phyloP scores from a whole-genome alignment of 805 yeast genomes.

The Saccharomycopsis olivae region DNA sequence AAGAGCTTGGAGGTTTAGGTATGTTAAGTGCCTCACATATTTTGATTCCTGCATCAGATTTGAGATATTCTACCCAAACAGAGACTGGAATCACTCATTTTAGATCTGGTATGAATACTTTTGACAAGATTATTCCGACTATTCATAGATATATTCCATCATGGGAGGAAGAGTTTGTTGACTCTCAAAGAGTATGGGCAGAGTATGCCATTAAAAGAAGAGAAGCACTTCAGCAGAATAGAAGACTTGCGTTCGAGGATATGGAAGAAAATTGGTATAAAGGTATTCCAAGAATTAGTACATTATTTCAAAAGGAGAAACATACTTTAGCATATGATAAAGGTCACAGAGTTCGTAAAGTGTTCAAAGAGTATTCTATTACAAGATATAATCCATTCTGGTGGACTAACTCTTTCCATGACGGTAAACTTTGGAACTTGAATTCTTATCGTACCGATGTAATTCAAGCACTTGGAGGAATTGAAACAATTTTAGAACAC shows the following conservation, averaged over 20 bases:
- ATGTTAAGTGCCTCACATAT: slow-evolving; percentile 97
- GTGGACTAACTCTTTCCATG: slow-evolving; percentile 94
- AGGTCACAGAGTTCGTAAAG: slow-evolving; percentile 79
- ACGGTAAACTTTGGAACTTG: slow-evolving; percentile 91
- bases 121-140: slow-evolving; percentile 79
- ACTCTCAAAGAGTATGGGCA: slow-evolving; percentile 95
- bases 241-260: slow-evolving; percentile 85
- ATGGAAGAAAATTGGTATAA: slow-evolving; percentile 93
- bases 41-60: slow-evolving; percentile 85
- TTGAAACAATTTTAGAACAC: slow-evolving; percentile 91
- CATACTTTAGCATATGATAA: slow-evolving; percentile 91
- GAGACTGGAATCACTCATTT: slow-evolving; percentile 92
- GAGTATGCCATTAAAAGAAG: slow-evolving; percentile 86
- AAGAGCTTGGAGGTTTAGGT: slow-evolving; percentile 94
- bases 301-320: slow-evolving; percentile 88
- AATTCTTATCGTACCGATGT: slow-evolving; percentile 91
- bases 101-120: slow-evolving; percentile 84
- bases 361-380: slow-evolving; percentile 63
- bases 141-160: slow-evolving; percentile 85
- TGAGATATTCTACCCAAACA: slow-evolving; percentile 85
- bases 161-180: slow-evolving; percentile 94
- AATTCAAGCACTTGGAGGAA: slow-evolving; percentile 94
- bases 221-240: slow-evolving; percentile 76
- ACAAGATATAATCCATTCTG: slow-evolving; percentile 80
- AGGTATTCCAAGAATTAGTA: slow-evolving; percentile 93